Base-by-base conservation (phyloP, 306 rosid species). In the Corylus americana region DNA sequence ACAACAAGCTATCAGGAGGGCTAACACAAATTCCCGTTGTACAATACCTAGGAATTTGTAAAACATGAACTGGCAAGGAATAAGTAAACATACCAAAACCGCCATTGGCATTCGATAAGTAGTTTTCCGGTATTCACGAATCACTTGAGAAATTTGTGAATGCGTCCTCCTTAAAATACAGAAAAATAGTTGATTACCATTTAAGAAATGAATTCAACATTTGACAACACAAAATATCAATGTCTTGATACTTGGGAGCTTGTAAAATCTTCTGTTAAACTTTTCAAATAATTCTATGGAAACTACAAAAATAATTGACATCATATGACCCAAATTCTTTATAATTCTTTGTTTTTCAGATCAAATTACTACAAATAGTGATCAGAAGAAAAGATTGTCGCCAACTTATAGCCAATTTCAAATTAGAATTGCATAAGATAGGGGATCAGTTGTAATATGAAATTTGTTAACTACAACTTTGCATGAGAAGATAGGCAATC, bases 61-160 rank as follows among this genome's bases (percentile, higher is more conserved):
- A 39, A 17, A 18, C 37, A 3, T 42, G 37, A 66, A 57, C n/a
- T 5, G 66, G 59, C 31, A 75, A 62, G 73, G 84, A 74, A 87
- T 48, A 25, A 62, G 49, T 74, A 73, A 82, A 84, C 97, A 73
- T 90, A 94, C 97, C 95, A 94, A 77, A 77, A 92, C 92, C 50
- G 97, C 85, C 98, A 94, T 94, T 0, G 97, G 92, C 71, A 92
- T 97, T 72, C 97, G 88, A 83, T 94, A 94, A 77, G 90, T 18
- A 27, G 97, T 94, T 85, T 94, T 94, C 69, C 89, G 84, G 81
- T 91, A 82, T 86, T 94, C 98, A 6, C 93, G 91, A 63, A 94
- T 61, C 68, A 94, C 93, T 85, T 92, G 98, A 82, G 97, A 83
- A 79, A 94, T 90, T 82, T 94, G 98, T 51, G 98, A 88, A 85